A percentile compares a stretch with the other conserved stretches of the same genome.
phyloP scores from a whole-genome alignment of 1,284 basidiomycete species.

The Trichosporon sp. region DNA sequence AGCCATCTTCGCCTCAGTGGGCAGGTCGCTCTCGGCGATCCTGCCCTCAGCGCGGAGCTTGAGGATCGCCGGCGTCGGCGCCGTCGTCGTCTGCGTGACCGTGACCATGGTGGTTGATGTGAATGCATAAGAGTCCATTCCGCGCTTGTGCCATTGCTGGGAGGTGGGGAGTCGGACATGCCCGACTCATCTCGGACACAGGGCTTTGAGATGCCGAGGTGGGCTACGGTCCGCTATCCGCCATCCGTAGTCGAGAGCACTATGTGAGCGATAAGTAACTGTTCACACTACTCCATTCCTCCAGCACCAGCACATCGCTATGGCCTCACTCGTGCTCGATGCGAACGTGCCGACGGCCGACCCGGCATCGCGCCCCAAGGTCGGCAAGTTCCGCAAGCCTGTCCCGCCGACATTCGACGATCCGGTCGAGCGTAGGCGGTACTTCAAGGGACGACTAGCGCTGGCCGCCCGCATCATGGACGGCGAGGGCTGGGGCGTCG shows the following conservation, averaged over 20 bases:
- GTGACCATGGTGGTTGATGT: neutral
- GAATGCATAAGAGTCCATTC: neutral
- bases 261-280: neutral
- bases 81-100: neutral
- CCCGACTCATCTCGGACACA: neutral
- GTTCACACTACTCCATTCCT: neutral
- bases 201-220: neutral
- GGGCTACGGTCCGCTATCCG: neutral
- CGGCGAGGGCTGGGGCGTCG: conserved; percentile 27
- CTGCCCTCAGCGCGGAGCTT: conserved; percentile 1
- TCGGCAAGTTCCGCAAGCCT: conserved; percentile 20
- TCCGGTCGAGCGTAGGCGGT: conserved; percentile 13
- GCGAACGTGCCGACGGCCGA: neutral
- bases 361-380: conserved; percentile 3
- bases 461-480: conserved; percentile 26
- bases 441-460: conserved; percentile 23
- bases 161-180: neutral
- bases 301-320: neutral
- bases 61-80: neutral
- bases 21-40: neutral
- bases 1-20: neutral
- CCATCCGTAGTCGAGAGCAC: neutral
- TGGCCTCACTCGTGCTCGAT: neutral
- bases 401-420: conserved; percentile 23
- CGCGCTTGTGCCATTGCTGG: neutral